Percentiles rank a stretch among this genome's conserved stretches.
These are phyloP conservation scores for Extremus antarcticus DNA, from an alignment of 495 filamentous ascomycete species.

Conservation along the genomic window DNA sequence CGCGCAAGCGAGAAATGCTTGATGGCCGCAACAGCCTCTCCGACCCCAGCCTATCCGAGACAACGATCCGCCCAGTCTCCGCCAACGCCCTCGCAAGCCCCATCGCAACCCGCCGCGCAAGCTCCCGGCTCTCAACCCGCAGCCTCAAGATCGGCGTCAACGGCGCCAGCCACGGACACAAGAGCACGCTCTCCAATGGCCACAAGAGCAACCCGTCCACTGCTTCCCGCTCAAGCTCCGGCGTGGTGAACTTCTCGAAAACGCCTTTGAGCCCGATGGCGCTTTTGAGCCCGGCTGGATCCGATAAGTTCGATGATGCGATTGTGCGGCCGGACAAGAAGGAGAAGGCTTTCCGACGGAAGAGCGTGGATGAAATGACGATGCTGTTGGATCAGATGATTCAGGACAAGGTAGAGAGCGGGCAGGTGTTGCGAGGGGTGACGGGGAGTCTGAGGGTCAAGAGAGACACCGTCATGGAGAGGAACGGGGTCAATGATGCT, in stretches of 20 bases:
- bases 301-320: neutral
- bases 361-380: conserved; percentile 79
- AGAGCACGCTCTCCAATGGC: neutral
- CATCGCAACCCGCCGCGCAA: neutral
- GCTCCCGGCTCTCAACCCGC: conserved; percentile 8
- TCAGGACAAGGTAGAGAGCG: conserved; percentile 60
- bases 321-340: too few relatives aligned
- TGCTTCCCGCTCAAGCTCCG: conserved; percentile 9
- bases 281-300: conserved; percentile 3
- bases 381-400: conserved; percentile 92
- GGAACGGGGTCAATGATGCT: neutral
- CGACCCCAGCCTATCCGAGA: neutral
- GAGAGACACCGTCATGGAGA: conserved; percentile 21
- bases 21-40: conserved; percentile 28
- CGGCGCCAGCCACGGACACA: neutral
- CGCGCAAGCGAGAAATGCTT: conserved; percentile 79
- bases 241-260: conserved; percentile 16
- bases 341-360: conserved; percentile 20
- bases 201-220: conserved; percentile 14
- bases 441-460: conserved; percentile 18
- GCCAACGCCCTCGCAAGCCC: neutral
- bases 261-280: conserved; percentile 16
- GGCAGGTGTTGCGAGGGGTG: conserved; percentile 9
- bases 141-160: neutral
- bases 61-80: neutral